Evolutionary conservation across 2,329 filamentous ascomycete species (phyloP).

Genomic region (Pezizomycotina sp.): DNA sequence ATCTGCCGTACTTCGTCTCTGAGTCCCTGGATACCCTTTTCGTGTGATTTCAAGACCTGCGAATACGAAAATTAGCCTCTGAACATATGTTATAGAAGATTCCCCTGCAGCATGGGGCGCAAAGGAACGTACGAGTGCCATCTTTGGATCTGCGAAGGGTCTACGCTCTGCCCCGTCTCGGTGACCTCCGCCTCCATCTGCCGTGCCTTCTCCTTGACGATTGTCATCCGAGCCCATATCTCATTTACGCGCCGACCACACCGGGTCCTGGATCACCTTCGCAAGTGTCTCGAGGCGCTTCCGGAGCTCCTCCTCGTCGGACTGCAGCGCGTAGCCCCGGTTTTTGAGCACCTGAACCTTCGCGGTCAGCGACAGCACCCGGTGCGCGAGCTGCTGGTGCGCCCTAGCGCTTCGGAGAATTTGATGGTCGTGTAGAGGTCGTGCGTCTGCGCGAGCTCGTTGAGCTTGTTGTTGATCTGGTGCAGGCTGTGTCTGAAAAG

Average conservation of each 20-base stretch:
- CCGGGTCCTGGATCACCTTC: slow-evolving; percentile 53
- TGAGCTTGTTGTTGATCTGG: slow-evolving; percentile 59
- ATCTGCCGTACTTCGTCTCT: slow-evolving; percentile 45
- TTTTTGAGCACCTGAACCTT: slow-evolving; percentile 69
- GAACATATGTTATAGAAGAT: slow-evolving; percentile 20
- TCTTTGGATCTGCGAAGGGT: slow-evolving; percentile 57
- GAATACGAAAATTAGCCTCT: slow-evolving; percentile 11
- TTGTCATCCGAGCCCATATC: slow-evolving; percentile 67
- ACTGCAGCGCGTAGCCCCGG: slow-evolving; percentile 62
- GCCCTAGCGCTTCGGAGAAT: slow-evolving; percentile 53
- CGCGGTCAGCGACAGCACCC: slow-evolving; percentile 57
- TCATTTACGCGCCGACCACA: slow-evolving; percentile 63
- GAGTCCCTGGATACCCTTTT: slow-evolving; percentile 37
- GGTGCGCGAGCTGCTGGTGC: slow-evolving; percentile 55
- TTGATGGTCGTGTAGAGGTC: slow-evolving; percentile 61
- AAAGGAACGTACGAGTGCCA: slow-evolving; percentile 37
- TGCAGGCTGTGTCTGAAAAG: slow-evolving; percentile 58
- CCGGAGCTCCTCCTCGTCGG: slow-evolving; percentile 62
- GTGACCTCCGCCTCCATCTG: slow-evolving; percentile 58
- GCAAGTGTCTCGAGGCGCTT: slow-evolving; percentile 54
- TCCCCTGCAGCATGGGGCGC: too few relatives aligned
- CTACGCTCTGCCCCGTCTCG: slow-evolving; percentile 49
- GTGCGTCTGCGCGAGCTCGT: slow-evolving; percentile 56
- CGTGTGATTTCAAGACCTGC: slow-evolving; percentile 22
- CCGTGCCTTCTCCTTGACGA: slow-evolving; percentile 55